A percentile compares a stretch with the other conserved stretches of the same genome.
Evolutionary conservation across 2,329 filamentous ascomycete species (phyloP).

Genomic region (Rugonectria rugulosa): DNA sequence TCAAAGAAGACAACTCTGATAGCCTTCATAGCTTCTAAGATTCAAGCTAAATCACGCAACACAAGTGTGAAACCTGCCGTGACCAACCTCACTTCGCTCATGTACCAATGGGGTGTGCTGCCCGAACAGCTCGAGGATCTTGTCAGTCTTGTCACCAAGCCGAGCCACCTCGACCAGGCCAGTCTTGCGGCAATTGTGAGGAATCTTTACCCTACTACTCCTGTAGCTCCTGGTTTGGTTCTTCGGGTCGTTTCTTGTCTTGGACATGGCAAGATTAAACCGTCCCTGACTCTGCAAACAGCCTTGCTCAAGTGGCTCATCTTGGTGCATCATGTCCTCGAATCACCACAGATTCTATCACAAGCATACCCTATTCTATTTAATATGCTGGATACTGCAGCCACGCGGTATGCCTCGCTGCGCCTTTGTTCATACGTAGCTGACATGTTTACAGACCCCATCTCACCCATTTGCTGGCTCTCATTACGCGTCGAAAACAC

Average conservation of each 20-base stretch:
- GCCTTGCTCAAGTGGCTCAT: slow-evolving; percentile 80
- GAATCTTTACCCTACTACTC: slow-evolving; percentile 76
- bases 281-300: slow-evolving; percentile 73
- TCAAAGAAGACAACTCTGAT: not conserved
- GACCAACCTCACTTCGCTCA: slow-evolving; percentile 67
- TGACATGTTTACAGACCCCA: slow-evolving; percentile 53
- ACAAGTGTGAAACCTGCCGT: slow-evolving; percentile 69
- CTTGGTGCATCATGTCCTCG: slow-evolving; percentile 75
- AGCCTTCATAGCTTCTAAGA: slow-evolving; percentile 57
- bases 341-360: slow-evolving; percentile 68
- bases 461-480: slow-evolving; percentile 78
- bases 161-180: slow-evolving; percentile 77
- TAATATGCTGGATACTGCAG: slow-evolving; percentile 81
- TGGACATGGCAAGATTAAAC: slow-evolving; percentile 80
- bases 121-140: slow-evolving; percentile 67
- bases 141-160: slow-evolving; percentile 70
- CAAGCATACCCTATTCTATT: slow-evolving; percentile 80
- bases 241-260: slow-evolving; percentile 74
- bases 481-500: slow-evolving; percentile 82
- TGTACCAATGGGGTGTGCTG: slow-evolving; percentile 73
- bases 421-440: not conserved
- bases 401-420: slow-evolving; percentile 62
- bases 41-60: slow-evolving; percentile 71
- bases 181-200: slow-evolving; percentile 73
- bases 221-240: slow-evolving; percentile 66